These are phyloP conservation scores for Epichloe amarillans DNA, from an alignment of 2,329 filamentous ascomycete genomes.

Conservation along the genomic window DNA sequence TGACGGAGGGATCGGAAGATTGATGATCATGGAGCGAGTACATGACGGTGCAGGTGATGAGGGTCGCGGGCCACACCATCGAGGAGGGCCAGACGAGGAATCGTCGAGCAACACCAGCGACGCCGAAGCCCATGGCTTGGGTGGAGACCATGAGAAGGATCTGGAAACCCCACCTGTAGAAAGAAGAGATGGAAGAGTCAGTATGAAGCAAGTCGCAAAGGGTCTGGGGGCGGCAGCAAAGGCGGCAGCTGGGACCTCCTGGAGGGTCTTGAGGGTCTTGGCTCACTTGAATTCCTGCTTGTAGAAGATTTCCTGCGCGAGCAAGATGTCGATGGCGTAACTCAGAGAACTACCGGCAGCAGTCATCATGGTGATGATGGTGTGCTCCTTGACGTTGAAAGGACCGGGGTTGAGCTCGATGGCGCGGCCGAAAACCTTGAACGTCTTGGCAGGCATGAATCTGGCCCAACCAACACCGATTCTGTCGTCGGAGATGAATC, in stretches of 20 bases:
- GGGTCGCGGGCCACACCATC: conserved; percentile 50
- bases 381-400: conserved; percentile 34
- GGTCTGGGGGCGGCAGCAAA: no score
- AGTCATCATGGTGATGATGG: conserved; percentile 35
- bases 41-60: conserved; percentile 50
- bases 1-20: conserved; percentile 33
- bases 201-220: not conserved
- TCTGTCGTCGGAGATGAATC: conserved; percentile 1
- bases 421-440: conserved; percentile 18
- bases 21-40: conserved; percentile 51
- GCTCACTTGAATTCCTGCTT: conserved; percentile 31
- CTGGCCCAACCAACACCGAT: conserved; percentile 21
- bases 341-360: conserved; percentile 21
- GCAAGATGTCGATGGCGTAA: conserved; percentile 28
- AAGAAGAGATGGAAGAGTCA: conserved; percentile 11
- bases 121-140: conserved; percentile 49
- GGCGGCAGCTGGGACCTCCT: no score
- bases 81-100: conserved; percentile 48
- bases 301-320: conserved; percentile 34
- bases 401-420: conserved; percentile 26
- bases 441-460: conserved; percentile 17
- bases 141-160: conserved; percentile 46
- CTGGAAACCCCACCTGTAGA: conserved; percentile 34
- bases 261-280: no score
- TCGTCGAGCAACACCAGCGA: conserved; percentile 45